phyloP scores from a whole-genome alignment of 441 rosid genomes.

The California macrophylla region DNA sequence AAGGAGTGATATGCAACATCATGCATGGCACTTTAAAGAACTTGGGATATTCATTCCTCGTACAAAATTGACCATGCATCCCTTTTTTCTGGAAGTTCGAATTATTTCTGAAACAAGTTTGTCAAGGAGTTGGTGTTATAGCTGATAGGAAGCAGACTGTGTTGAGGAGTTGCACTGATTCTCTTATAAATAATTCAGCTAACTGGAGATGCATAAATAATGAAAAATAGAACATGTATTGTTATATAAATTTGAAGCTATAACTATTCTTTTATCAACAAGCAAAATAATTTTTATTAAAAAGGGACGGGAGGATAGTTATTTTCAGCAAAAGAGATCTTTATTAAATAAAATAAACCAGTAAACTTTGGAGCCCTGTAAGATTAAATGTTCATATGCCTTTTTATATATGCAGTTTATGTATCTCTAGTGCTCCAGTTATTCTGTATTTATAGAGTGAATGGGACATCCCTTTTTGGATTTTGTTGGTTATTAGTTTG shows the following conservation, averaged over 20 bases:
- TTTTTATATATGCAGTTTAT: not conserved
- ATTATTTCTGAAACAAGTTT: not conserved
- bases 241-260: constrained; percentile 13
- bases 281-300: no score
- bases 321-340: not conserved
- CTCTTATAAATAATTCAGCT: not conserved
- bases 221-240: not conserved
- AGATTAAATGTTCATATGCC: not conserved
- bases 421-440: not conserved
- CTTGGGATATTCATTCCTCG: not conserved
- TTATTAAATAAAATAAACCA: no score
- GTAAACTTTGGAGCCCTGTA: not conserved
- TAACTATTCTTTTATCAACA: no score
- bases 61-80: not conserved
- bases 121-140: not conserved
- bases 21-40: not conserved
- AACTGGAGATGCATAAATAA: not conserved
- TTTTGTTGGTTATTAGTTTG: not conserved
- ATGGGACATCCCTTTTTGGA: not conserved
- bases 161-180: no score
- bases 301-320: no score
- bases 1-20: not conserved
- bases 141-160: no score
- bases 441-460: not conserved
- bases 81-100: not conserved